Base-by-base conservation (phyloP, 371 early-diverging fungal species). In the Mucor saturninus region DNA sequence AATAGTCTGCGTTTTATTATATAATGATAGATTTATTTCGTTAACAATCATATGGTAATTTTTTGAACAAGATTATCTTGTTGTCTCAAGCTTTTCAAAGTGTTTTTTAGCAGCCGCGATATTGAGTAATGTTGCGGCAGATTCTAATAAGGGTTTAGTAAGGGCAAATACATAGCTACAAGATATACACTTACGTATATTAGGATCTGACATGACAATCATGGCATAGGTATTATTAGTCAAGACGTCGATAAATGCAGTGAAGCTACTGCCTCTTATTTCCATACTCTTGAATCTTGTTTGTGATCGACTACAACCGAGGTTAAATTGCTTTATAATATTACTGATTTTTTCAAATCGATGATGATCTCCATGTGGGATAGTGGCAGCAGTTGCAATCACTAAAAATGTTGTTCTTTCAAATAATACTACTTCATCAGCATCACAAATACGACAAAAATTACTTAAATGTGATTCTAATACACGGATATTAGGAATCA, bases 181-280 rank as follows among this genome's bases (percentile, higher is more conserved):
- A 26, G 9, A 4, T 13, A 11, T 29, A n/a, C 15, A 83, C 93
- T 84, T 86, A 95, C 95, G 94, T 58, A 97, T 91, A 39, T 86
- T 84, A 4, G 95, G 89, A 73, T 98, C 95, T 15, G 93, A 88
- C 81, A 95, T 89, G 61, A 96, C 85, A 59, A 96, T 91, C 89
- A 98, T 88, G 21, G 95, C 91, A 74, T 92, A 96, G 13, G 97
- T 97, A 76, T 95, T 96, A 57, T 93, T 86, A 5, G 98, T 98
- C 65, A 98, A 80, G 13, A 91, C 91, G 71, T 96, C 95, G 61
- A 98, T 87, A 68, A 93, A 96, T 40, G 93, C 90, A 32, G 95
- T 84, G 77, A 94, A 96, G 29, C 75, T 75, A 49, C 88, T 79
- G 59, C 91, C 91, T 51, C 93, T 82, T 39, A 98, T 86, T 72